A percentile compares a stretch with the other conserved stretches of the same genome.
These are phyloP conservation scores for Kwoniella shandongensis DNA, from an alignment of 768 basidiomycete species.

Conservation along the genomic window DNA sequence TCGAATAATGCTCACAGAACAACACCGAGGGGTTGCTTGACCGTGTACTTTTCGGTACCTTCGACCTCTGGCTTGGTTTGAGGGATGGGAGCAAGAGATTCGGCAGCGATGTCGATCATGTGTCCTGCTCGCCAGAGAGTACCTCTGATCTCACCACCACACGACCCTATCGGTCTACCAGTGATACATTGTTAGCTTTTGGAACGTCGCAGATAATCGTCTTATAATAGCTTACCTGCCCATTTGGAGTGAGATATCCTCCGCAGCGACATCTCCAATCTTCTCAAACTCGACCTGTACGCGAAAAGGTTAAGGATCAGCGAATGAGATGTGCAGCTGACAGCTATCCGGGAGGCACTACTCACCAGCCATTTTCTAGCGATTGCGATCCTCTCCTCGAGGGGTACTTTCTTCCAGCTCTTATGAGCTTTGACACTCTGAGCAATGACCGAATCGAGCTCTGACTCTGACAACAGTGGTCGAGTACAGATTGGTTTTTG, in stretches of 20 bases:
- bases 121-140: constrained; percentile 78
- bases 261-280: constrained; percentile 63
- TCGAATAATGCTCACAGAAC: constrained; percentile 57
- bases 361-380: constrained; percentile 70
- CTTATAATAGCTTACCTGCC: constrained; percentile 65
- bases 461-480: constrained; percentile 62
- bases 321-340: neutral
- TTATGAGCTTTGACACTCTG: constrained; percentile 69
- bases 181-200: neutral
- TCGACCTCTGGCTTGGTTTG: constrained; percentile 76
- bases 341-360: constrained; percentile 48
- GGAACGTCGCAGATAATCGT: neutral
- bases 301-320: constrained; percentile 5
- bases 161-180: constrained; percentile 73
- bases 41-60: constrained; percentile 79
- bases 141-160: constrained; percentile 74
- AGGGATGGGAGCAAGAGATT: constrained; percentile 70
- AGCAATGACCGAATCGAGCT: constrained; percentile 65
- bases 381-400: constrained; percentile 68
- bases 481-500: constrained; percentile 70
- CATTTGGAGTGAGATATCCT: constrained; percentile 85
- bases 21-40: constrained; percentile 79
- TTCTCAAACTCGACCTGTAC: constrained; percentile 60
- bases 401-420: constrained; percentile 64
- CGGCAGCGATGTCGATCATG: constrained; percentile 77